Evolutionary conservation across 2,329 filamentous ascomycete species (phyloP), one percentile per base, ranked within the genome.

Genomic region (Sphaerulina populicola): DNA sequence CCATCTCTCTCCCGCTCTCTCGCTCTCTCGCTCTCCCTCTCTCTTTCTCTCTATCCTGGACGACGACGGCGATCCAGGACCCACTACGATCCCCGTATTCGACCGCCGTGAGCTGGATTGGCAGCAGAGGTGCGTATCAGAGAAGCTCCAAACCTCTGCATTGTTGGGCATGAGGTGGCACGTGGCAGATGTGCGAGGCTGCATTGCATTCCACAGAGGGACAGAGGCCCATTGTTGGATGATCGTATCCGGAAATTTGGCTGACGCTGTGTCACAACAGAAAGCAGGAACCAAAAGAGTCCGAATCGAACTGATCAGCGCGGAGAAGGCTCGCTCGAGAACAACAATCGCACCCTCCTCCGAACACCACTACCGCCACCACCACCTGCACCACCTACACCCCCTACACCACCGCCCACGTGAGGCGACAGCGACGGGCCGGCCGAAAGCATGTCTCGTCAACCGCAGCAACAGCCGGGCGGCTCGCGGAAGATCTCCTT

Each of bases 401-500:
- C 46, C 6, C 41, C 14, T 7, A 27, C 21, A 10, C 10, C 37
- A 30, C 23, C 46, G 7, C 41, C 14, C 23, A 27, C 21, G 10
- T 38, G 33, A 37, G 36, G 53, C 21, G 47, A 40, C 52, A 49
- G 44, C 35, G 3, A 21, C 37, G 14, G 44, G 33, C 44, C 31
- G 44, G 39, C 47, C 39, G 23, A 43, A 51, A 10, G 10, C 31
- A 59, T 61, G 60, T 62, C 56, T 47, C 58, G 57, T 43, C 49
- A 52, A 38, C 49, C 46, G 37, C 52, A 68, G 58, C 63, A 65
- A 56, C 54, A 52, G 41, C 54, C 51, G 41, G 47, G 42, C 63
- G 75, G 78, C 60, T 83, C 80, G 56, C 74, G 93, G 69, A 98
- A 97, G 80, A 98, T 98, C 70, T 97, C 90, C 51, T 98, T 98